These are phyloP conservation scores for Mycena polygramma DNA, from an alignment of 768 basidiomycete genomes.

Conservation along the genomic window DNA sequence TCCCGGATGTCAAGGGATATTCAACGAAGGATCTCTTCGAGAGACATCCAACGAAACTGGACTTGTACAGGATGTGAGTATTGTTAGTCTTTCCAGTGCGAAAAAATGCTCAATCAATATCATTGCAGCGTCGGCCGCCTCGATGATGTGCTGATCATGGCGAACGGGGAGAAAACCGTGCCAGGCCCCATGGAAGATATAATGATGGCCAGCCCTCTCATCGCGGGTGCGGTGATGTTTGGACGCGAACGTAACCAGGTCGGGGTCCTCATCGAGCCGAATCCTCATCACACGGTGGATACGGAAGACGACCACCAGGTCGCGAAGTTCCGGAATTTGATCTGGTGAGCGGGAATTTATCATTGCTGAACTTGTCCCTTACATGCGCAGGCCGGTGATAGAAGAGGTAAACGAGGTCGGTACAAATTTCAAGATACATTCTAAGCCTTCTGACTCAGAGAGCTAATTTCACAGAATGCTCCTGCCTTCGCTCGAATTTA, in stretches of 20 bases:
- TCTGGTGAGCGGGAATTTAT: constrained; percentile 48
- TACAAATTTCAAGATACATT: background rate
- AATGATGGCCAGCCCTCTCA: constrained; percentile 36
- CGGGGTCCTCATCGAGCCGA: constrained; percentile 40
- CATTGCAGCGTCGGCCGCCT: constrained; percentile 45
- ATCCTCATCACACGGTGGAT: constrained; percentile 36
- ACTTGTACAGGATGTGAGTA: constrained; percentile 47
- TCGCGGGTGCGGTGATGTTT: constrained; percentile 30
- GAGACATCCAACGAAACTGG: constrained; percentile 48
- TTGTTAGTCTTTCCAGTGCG: background rate
- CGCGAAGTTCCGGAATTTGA: constrained; percentile 48
- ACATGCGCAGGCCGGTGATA: constrained; percentile 50
- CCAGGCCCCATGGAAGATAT: constrained; percentile 45
- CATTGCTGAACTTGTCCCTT: background rate
- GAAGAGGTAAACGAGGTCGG: constrained; percentile 57
- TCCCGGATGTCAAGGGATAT: constrained; percentile 44
- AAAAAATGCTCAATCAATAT: background rate
- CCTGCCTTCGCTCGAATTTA: constrained; percentile 61
- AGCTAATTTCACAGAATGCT: constrained; percentile 38
- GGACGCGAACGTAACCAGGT: constrained; percentile 37
- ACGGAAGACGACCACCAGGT: constrained; percentile 9
- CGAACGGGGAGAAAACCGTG: constrained; percentile 47
- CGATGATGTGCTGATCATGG: constrained; percentile 46
- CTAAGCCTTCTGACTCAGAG: background rate
- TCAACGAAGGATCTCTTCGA: constrained; percentile 47